Conservation (phyloP, 345 rosid species). For the Camelina sativa region DNA sequence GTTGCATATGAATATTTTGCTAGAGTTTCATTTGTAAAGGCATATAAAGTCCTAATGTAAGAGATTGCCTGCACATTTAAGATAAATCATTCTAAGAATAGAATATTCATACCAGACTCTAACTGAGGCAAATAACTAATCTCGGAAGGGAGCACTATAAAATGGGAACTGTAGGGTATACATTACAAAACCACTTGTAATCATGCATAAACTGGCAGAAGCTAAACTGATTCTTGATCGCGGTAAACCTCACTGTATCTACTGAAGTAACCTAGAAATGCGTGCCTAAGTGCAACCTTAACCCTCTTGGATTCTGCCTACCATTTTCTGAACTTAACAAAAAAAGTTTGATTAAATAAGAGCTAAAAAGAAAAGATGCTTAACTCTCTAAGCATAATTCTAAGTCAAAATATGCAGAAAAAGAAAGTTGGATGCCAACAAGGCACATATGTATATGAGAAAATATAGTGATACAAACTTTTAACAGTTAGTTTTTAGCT, state of each 20-base stretch:
- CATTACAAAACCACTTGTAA: no score
- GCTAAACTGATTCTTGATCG: conserved; percentile 1
- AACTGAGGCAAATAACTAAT: conserved; percentile 11
- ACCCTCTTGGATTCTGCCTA: conserved; percentile 9
- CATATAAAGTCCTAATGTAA: conserved; percentile 82
- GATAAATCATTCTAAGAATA: conserved; percentile 20
- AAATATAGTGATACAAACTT: neutral
- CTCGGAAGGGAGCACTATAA: conserved; percentile 9
- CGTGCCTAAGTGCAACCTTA: conserved; percentile 3
- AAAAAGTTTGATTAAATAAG: neutral
- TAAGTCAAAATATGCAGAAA: conserved; percentile 6
- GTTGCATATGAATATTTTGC: conserved; percentile 98
- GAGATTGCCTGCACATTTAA: conserved; percentile 81
- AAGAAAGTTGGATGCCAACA: neutral
- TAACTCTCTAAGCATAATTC: conserved; percentile 28
- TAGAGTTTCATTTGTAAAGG: conserved; percentile 94
- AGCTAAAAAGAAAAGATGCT: conserved; percentile 4
- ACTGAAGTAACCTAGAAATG: conserved; percentile 19
- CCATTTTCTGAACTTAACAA: conserved; percentile 27
- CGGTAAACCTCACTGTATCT: neutral
- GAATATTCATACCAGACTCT: conserved; percentile 9
- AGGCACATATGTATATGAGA: conserved; percentile 6
- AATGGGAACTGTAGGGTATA: conserved; percentile 18
- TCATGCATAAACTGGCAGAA: neutral
- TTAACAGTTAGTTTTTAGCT: neutral